A percentile compares a stretch with the other conserved stretches of the same genome.
Conservation (phyloP, 192 early-diverging fungal species). For the Umbelopsis sp. region DNA sequence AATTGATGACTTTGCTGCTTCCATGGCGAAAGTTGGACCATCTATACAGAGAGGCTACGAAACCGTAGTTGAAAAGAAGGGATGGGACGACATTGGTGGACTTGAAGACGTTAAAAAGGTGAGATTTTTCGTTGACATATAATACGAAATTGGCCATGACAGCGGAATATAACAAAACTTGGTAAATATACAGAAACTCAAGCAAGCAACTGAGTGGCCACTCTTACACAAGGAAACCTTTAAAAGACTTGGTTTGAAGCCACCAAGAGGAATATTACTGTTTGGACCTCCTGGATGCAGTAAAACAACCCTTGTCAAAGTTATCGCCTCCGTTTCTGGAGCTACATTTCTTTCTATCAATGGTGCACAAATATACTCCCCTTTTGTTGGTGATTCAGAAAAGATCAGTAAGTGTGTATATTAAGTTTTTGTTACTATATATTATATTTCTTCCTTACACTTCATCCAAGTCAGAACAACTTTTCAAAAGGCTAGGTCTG, state of each 20-base stretch:
- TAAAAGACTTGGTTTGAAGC: conserved; percentile 73
- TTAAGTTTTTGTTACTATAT: background rate
- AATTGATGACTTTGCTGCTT: conserved; percentile 64
- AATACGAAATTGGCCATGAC: background rate
- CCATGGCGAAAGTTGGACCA: conserved; percentile 64
- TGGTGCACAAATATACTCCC: conserved; percentile 78
- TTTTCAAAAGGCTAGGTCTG: conserved; percentile 80
- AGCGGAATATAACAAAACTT: background rate
- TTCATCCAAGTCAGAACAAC: conserved; percentile 61
- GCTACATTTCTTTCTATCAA: conserved; percentile 78
- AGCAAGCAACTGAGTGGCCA: conserved; percentile 92
- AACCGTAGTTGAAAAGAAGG: conserved; percentile 58
- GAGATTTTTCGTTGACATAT: background rate
- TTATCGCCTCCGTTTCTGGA: conserved; percentile 81
- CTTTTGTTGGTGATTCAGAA: conserved; percentile 88
- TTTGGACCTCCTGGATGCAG: conserved; percentile 98
- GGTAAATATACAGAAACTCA: conserved; percentile 47
- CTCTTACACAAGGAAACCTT: conserved; percentile 68
- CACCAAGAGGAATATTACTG: conserved; percentile 87
- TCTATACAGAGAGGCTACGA: conserved; percentile 72
- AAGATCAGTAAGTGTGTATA: conserved; percentile 49
- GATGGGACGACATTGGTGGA: conserved; percentile 91
- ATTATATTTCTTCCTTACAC: background rate
- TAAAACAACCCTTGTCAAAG: conserved; percentile 93
- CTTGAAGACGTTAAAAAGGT: conserved; percentile 79